These are phyloP conservation scores for Litchi chinensis DNA, from an alignment of 345 rosid genomes.

Conservation along the genomic window DNA sequence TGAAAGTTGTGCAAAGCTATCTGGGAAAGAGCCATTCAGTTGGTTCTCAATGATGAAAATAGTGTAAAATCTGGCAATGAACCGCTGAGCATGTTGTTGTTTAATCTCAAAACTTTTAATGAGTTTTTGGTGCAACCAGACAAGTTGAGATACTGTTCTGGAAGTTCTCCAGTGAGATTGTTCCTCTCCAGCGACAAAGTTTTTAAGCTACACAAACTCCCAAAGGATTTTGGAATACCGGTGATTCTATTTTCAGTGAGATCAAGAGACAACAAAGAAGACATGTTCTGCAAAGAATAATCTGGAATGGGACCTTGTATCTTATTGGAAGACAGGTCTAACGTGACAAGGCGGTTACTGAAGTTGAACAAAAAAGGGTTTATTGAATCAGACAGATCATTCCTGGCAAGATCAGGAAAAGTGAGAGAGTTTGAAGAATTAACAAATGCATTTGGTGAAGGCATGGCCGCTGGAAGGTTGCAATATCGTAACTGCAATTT, in stretches of 20 bases:
- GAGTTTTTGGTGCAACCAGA: conserved; percentile 15
- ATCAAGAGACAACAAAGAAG: conserved; percentile 14
- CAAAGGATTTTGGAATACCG: conserved; percentile 22
- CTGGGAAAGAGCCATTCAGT: not conserved
- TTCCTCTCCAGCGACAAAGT: conserved; percentile 12
- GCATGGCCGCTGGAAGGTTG: not conserved
- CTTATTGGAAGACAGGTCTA: not conserved
- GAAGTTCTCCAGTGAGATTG: conserved; percentile 14
- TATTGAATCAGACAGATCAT: not conserved
- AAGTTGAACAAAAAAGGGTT: conserved; percentile 3
- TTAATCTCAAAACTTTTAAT: conserved; percentile 14
- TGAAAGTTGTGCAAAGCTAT: not conserved
- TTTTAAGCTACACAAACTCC: conserved; percentile 17
- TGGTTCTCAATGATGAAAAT: conserved; percentile 14
- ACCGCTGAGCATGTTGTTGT: conserved; percentile 18
- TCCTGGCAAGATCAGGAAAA: conserved; percentile 2
- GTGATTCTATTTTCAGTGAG: conserved; percentile 9
- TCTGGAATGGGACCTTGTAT: not conserved
- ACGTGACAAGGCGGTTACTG: not conserved
- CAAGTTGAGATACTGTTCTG: not conserved
- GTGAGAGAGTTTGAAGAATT: conserved; percentile 19
- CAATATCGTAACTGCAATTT: not conserved
- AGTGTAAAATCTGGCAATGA: not conserved
- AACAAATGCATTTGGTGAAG: not conserved
- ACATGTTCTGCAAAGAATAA: not conserved